phyloP scores from a whole-genome alignment of 1,139 yeast species.

The Nakaseomyces uthaithaninus region DNA sequence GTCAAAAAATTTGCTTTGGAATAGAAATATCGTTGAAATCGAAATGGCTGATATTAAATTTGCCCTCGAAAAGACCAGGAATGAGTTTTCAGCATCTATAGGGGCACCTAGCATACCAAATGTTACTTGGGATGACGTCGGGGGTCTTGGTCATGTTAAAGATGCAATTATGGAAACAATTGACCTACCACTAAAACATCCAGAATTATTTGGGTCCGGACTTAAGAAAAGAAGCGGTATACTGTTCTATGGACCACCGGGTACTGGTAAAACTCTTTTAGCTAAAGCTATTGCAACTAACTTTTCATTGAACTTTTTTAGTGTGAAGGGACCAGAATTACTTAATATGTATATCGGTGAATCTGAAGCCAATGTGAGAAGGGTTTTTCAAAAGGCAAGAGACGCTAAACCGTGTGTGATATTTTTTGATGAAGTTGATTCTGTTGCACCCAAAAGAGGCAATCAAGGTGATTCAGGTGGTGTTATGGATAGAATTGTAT shows the following conservation, averaged over 20 bases:
- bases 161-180: slow-evolving; percentile 91
- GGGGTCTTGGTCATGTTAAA: slow-evolving; percentile 67
- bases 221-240: slow-evolving; percentile 91
- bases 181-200: slow-evolving; percentile 90
- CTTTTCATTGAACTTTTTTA: slow-evolving; percentile 84
- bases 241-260: slow-evolving; percentile 94
- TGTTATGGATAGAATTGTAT: slow-evolving; percentile 95
- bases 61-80: slow-evolving; percentile 76
- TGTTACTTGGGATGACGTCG: slow-evolving; percentile 90
- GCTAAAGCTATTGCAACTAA: slow-evolving; percentile 97
- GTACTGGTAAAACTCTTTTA: slow-evolving; percentile 89
- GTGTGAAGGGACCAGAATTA: slow-evolving; percentile 93
- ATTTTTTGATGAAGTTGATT: slow-evolving; percentile 92
- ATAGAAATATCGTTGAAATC: slow-evolving; percentile 32
- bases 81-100: slow-evolving; percentile 83
- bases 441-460: slow-evolving; percentile 96
- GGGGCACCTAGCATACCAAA: slow-evolving; percentile 96
- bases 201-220: slow-evolving; percentile 79
- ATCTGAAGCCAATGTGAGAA: slow-evolving; percentile 91
- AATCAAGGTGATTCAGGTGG: slow-evolving; percentile 98
- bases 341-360: slow-evolving; percentile 97
- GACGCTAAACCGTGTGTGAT: slow-evolving; percentile 97
- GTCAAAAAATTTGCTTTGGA: slow-evolving; percentile 19
- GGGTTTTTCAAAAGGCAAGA: slow-evolving; percentile 87
- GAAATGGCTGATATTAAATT: slow-evolving; percentile 58